A percentile compares a stretch with the other conserved stretches of the same genome.
phyloP scores from a whole-genome alignment of 1,139 yeast genomes.

The Sporopachydermia cereana region DNA sequence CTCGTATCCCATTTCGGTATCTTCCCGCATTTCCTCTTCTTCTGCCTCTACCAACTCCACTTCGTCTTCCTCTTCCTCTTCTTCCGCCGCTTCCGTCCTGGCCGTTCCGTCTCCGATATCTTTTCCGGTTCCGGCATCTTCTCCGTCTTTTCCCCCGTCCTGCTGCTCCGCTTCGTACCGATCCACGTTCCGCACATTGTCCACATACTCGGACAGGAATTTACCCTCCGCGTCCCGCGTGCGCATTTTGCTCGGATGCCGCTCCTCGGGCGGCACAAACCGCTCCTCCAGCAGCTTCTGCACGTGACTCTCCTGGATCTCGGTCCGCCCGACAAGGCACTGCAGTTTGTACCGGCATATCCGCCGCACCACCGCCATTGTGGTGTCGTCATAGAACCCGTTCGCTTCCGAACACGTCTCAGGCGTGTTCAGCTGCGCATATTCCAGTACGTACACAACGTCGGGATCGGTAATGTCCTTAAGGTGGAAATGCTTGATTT shows the following conservation, averaged over 20 bases:
- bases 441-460: conserved; percentile 36
- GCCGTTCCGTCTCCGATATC: conserved; percentile 11
- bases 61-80: conserved; percentile 14
- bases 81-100: conserved; percentile 12
- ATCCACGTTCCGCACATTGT: conserved; percentile 19
- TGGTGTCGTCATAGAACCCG: conserved; percentile 70
- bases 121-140: conserved; percentile 13
- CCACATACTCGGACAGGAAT: conserved; percentile 21
- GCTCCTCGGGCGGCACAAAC: conserved; percentile 25
- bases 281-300: conserved; percentile 32
- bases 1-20: conserved; percentile 12
- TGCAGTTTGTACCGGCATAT: conserved; percentile 64
- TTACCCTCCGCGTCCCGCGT: conserved; percentile 16
- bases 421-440: conserved; percentile 22
- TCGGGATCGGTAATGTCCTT: conserved; percentile 69
- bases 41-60: conserved; percentile 20
- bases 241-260: conserved; percentile 21
- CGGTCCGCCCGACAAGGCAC: conserved; percentile 36
- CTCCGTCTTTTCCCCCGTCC: conserved; percentile 17
- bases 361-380: conserved; percentile 52
- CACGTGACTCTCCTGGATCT: conserved; percentile 31
- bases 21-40: conserved; percentile 19
- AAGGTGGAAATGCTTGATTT: conserved; percentile 64
- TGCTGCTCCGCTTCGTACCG: conserved; percentile 20
- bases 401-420: conserved; percentile 29